Evolutionary conservation across 73 alveolate genomes (phyloP).

Genomic region (Paramecium caudatum): DNA sequence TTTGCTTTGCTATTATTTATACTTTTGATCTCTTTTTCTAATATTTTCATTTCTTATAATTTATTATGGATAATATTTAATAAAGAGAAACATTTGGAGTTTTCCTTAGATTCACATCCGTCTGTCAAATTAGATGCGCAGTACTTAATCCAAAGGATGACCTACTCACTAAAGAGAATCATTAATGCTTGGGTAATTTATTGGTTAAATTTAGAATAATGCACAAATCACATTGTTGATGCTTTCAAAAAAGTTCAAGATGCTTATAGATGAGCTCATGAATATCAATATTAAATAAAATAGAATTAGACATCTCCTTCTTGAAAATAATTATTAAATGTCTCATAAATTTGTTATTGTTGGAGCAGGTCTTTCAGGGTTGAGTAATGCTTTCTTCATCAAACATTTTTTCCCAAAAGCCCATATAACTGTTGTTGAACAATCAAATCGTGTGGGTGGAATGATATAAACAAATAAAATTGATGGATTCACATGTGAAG

Average conservation of each 20-base stretch:
- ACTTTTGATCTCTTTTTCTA: too few species aligned
- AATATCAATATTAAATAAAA: too few species aligned
- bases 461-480: not conserved
- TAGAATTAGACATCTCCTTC: too few species aligned
- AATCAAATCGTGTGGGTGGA: conserved; percentile 48
- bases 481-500: conserved; percentile 33
- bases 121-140: conserved; percentile 27
- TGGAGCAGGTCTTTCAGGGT: conserved; percentile 61
- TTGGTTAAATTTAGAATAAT: not conserved
- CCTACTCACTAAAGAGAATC: conserved; percentile 23
- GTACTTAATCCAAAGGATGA: not conserved
- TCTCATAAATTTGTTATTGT: conserved; percentile 40
- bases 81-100: conserved; percentile 42
- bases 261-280: conserved; percentile 23
- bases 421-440: conserved; percentile 24
- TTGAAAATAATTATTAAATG: not conserved
- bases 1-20: too few species aligned
- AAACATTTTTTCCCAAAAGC: not conserved
- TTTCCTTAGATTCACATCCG: not conserved
- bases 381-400: conserved; percentile 15
- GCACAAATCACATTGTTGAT: not conserved
- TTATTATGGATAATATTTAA: conserved; percentile 43
- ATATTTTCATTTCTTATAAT: too few species aligned
- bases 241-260: conserved; percentile 11
- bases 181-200: conserved; percentile 8